Base-by-base conservation (phyloP, 495 filamentous ascomycete species). In the Penicillium mononematosum region DNA sequence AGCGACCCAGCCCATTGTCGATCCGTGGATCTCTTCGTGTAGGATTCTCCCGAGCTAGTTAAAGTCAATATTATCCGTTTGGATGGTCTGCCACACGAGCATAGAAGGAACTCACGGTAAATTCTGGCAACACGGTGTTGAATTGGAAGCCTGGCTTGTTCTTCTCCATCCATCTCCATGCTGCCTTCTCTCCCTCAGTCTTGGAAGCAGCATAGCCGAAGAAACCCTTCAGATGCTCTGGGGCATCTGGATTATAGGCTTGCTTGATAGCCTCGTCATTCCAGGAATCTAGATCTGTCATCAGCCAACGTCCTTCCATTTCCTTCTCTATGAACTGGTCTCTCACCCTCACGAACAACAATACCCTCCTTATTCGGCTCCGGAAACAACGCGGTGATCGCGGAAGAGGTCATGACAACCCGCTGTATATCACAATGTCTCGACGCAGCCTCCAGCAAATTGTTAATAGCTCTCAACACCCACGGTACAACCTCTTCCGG, bases 181-280 rank as follows among this genome's bases (percentile, higher is more conserved):
- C 61, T 4, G 70, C 67, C 39, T 68, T 75, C 65, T 88, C 84
- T 0, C 73, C 78, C 32, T 76, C 72, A 1, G 74, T 77, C 60
- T 88, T 87, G 56, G 77, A 79, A 0, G 81, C 81, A 0, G 64
- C 62, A 56, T 88, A 85, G 1, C 81, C 70, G 85, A 2, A 83
- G 0, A 75, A 0, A 64, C 69, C 45, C 22, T 25, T 55, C 22
- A 65, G 3, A 20, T 22, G 5, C 39, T 24, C 0, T n/a, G 19
- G 58, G 5, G 53, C 50, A 16, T 46, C 27, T 68, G 1, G 66
- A 43, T 64, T 49, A 73, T 74, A 83, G 0, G 78, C 82, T 5
- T 53, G 53, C 38, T 75, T 56, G 34, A 82, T 56, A 3, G 68
- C 66, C 5, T 61, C 68, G 0, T 81, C 73, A 61, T 87, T 84